These are phyloP conservation scores for Azolla pinnata DNA, from an alignment of 75 land plant genomes.

Conservation along the genomic window DNA sequence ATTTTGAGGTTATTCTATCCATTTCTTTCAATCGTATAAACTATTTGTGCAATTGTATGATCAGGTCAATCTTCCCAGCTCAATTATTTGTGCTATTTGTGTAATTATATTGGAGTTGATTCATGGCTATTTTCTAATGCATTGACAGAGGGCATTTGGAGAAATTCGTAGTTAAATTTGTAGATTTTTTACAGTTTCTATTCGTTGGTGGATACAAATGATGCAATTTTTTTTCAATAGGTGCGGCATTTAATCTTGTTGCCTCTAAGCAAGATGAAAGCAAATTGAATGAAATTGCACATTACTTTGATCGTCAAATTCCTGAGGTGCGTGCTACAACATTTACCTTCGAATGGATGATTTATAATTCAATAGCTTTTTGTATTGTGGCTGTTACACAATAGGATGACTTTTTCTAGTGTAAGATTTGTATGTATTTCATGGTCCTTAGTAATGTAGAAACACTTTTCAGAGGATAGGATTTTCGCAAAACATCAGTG, in stretches of 20 bases:
- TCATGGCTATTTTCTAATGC: too few relatives aligned
- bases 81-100: too few relatives aligned
- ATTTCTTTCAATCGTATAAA: too few relatives aligned
- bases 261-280: constrained; percentile 34
- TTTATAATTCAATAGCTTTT: constrained; percentile 6
- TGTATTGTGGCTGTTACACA: neutral
- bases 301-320: constrained; percentile 36
- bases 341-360: neutral
- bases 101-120: too few relatives aligned
- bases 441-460: constrained; percentile 3
- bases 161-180: neutral
- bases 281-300: constrained; percentile 46
- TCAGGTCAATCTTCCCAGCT: too few relatives aligned
- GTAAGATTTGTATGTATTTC: neutral
- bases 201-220: neutral
- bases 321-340: constrained; percentile 40
- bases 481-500: too few relatives aligned
- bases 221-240: constrained; percentile 30
- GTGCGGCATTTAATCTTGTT: constrained; percentile 72
- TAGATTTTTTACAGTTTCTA: neutral
- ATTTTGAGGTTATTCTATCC: too few relatives aligned
- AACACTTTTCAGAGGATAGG: neutral
- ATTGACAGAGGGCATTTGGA: too few relatives aligned
- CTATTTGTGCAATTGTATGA: too few relatives aligned
- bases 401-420: too few relatives aligned